Percentiles rank a stretch among this genome's conserved stretches.
Evolutionary conservation across 2,329 filamentous ascomycete species (phyloP).

Genomic region (Penicillium sp.): DNA sequence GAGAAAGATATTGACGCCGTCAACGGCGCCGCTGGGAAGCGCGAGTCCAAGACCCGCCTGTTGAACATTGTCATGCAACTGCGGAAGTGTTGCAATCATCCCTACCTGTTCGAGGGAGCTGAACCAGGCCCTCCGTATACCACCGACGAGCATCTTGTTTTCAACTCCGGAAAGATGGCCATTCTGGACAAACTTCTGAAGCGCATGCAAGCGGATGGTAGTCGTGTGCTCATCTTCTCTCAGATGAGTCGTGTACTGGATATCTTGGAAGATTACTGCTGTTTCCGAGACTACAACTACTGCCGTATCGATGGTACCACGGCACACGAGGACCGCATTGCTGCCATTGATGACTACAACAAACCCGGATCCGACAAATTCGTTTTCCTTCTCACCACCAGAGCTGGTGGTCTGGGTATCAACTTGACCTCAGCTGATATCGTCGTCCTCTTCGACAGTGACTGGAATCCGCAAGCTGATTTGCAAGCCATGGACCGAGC

Average conservation of each 20-base stretch:
- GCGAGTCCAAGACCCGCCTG: slow-evolving; percentile 93
- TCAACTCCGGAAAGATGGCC: slow-evolving; percentile 95
- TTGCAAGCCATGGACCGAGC: slow-evolving; percentile 98
- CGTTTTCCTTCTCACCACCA: slow-evolving; percentile 89
- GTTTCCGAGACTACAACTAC: slow-evolving; percentile 92
- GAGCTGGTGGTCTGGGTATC: slow-evolving; percentile 93
- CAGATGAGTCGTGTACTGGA: slow-evolving; percentile 98
- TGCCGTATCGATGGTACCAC: slow-evolving; percentile 97
- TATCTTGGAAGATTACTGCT: slow-evolving; percentile 96
- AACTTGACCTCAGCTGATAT: slow-evolving; percentile 95
- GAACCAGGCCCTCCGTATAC: slow-evolving; percentile 97
- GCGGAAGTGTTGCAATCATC: slow-evolving; percentile 97
- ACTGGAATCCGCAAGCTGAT: slow-evolving; percentile 99
- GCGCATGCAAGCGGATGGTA: slow-evolving; percentile 81
- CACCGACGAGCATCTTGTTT: slow-evolving; percentile 91
- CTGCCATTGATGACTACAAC: slow-evolving; percentile 98
- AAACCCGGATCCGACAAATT: slow-evolving; percentile 94
- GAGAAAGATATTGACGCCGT: slow-evolving; percentile 99
- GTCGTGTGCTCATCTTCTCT: slow-evolving; percentile 96
- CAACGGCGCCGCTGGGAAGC: slow-evolving; percentile 92
- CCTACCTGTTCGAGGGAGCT: slow-evolving; percentile 95
- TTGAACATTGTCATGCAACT: slow-evolving; percentile 99
- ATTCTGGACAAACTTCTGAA: slow-evolving; percentile 89
- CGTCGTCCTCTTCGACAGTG: slow-evolving; percentile 93
- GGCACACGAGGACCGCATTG: slow-evolving; percentile 95